Evolutionary conservation across 106 monocot species (phyloP).

Genomic region (Iris macrosiphon): DNA sequence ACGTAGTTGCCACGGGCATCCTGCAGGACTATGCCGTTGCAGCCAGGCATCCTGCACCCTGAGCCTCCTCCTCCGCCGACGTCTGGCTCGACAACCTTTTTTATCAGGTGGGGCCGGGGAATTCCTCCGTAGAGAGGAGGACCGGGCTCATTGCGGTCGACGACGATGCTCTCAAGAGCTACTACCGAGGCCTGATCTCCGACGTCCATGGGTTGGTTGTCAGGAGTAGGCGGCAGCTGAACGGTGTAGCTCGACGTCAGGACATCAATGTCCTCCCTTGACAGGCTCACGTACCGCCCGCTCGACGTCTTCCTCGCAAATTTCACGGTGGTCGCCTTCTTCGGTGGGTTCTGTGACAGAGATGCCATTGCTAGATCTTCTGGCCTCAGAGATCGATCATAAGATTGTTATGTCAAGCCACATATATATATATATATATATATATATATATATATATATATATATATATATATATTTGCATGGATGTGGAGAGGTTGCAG

Average conservation of each 20-base stretch:
- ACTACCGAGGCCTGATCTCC: conserved; percentile 20
- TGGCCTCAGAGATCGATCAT: neutral
- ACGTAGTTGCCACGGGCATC: conserved; percentile 42
- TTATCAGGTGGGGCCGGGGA: conserved; percentile 45
- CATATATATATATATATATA: neutral
- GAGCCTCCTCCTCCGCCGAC: conserved; percentile 32
- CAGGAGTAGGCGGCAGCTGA: conserved; percentile 55
- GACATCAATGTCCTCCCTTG: conserved; percentile 41
- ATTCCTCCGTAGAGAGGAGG: conserved; percentile 43
- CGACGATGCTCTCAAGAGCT: conserved; percentile 49
- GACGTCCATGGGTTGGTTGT: conserved; percentile 53
- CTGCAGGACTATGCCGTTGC: conserved; percentile 36
- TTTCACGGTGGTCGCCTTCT: conserved; percentile 55
- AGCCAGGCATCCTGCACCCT: conserved; percentile 34
- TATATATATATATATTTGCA: neutral
- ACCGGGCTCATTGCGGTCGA: too few relatives aligned
- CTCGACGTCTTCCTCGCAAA: conserved; percentile 83
- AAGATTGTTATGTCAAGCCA: neutral
- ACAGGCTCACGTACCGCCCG: conserved; percentile 60
- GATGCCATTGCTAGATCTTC: conserved; percentile 19
- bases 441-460: neutral
- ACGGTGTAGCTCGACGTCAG: conserved; percentile 59
- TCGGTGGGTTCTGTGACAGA: conserved; percentile 17
- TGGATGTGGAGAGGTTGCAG: neutral
- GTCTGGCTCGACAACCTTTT: conserved; percentile 41